Evolutionary conservation across 768 basidiomycete genomes (phyloP).

Genomic region (Rhodotorula diobovata): DNA sequence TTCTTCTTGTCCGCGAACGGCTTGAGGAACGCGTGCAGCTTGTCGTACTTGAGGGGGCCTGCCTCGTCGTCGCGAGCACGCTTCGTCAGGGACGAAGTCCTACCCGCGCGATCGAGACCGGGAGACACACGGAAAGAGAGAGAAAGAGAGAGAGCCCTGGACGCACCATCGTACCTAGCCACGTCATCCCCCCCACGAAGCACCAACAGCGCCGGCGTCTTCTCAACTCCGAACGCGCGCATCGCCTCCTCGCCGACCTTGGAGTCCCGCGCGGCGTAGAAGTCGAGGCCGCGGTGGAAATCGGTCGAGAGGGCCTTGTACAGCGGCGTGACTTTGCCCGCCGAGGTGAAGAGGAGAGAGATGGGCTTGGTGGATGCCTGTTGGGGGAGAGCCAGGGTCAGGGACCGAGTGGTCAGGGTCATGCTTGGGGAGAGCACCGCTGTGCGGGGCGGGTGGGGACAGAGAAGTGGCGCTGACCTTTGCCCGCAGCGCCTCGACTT

Average conservation of each 20-base stretch:
- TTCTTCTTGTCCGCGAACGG: neutral
- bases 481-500: constrained; percentile 26
- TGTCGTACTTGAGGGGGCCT: constrained; percentile 38
- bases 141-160: too few species aligned
- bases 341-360: constrained; percentile 42
- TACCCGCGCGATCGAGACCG: too few species aligned
- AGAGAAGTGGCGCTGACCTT: neutral
- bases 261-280: constrained; percentile 42
- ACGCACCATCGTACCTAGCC: constrained; percentile 37
- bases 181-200: constrained; percentile 24
- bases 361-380: constrained; percentile 40
- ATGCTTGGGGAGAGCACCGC: neutral
- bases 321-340: constrained; percentile 38
- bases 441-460: neutral
- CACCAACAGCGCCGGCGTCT: constrained; percentile 37
- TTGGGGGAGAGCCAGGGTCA: neutral
- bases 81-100: too few species aligned
- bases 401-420: too few species aligned
- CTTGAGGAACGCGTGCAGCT: constrained; percentile 24
- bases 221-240: constrained; percentile 34
- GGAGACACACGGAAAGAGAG: neutral
- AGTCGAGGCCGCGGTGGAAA: constrained; percentile 35
- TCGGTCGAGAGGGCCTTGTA: constrained; percentile 45
- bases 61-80: neutral
- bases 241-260: constrained; percentile 32